phyloP scores from a whole-genome alignment of 176 grass and related monocot species.

The Otatea glauca region DNA sequence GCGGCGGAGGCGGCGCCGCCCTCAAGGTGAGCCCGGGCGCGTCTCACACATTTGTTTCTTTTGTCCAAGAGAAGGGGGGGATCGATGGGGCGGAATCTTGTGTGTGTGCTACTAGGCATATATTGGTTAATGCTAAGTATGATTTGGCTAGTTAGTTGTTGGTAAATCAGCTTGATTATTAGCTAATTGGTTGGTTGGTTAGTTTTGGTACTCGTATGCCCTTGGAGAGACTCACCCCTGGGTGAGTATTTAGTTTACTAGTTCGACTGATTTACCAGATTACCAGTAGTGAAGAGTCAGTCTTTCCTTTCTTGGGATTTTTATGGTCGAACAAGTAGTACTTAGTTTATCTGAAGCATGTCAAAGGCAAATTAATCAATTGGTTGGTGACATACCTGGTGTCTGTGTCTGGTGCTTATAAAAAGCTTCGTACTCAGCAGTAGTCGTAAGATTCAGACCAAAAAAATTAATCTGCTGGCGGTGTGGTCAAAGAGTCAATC shows the following conservation, averaged over 20 bases:
- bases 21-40: slow-evolving; percentile 41
- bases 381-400: not conserved
- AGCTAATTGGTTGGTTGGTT: not conserved
- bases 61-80: not conserved
- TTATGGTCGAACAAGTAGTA: not conserved
- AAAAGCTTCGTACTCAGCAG: not conserved
- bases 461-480: not conserved
- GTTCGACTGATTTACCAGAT: not conserved
- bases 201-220: not conserved
- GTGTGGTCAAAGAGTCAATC: not conserved
- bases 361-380: not conserved
- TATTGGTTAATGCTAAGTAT: not conserved
- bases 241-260: no score
- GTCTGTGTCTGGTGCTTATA: not conserved
- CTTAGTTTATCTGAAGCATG: not conserved
- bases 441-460: not conserved
- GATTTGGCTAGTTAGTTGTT: not conserved
- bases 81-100: no score
- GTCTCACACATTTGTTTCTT: not conserved
- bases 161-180: not conserved
- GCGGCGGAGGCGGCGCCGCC: slow-evolving; percentile 25
- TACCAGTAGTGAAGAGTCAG: not conserved
- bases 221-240: not conserved
- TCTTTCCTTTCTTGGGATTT: not conserved
- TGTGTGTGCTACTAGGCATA: not conserved